These are phyloP conservation scores for Plectosphaerella cucumerina DNA, from an alignment of 2,329 filamentous ascomycete species.

Conservation along the genomic window DNA sequence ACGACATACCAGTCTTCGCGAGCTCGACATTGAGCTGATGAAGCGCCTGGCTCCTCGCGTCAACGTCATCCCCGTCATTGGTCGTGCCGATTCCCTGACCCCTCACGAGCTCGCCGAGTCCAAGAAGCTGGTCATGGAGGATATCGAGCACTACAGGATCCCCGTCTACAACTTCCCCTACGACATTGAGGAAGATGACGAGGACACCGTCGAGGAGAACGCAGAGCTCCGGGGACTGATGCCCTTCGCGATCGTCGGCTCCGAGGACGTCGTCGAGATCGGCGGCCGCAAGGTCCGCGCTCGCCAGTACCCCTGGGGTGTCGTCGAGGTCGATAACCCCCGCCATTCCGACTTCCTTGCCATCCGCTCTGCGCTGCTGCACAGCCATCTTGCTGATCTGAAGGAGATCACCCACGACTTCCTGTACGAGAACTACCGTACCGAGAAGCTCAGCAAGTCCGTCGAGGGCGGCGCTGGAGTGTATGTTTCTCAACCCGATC, in stretches of 20 bases:
- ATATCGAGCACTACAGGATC: conserved; percentile 99
- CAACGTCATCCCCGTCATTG: conserved; percentile 98
- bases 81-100: conserved; percentile 95
- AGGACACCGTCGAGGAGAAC: conserved; percentile 99
- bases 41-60: conserved; percentile 96
- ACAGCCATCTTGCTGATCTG: conserved; percentile 95
- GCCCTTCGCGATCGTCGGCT: conserved; percentile 98
- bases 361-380: conserved; percentile 90
- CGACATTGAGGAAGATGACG: conserved; percentile 98
- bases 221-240: conserved; percentile 95
- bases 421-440: conserved; percentile 99
- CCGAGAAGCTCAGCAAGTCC: conserved; percentile 99
- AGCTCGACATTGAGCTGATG: conserved; percentile 99
- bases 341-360: conserved; percentile 98
- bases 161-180: conserved; percentile 99
- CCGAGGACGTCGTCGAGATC: conserved; percentile 92
- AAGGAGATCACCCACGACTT: conserved; percentile 99
- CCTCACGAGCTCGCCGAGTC: conserved; percentile 95
- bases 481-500: conserved; percentile 56
- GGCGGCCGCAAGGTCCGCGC: conserved; percentile 89
- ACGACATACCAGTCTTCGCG: conserved; percentile 67
- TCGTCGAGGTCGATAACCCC: conserved; percentile 98
- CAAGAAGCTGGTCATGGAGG: conserved; percentile 99
- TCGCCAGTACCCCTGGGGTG: conserved; percentile 97
- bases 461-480: conserved; percentile 84